These are phyloP conservation scores for Neofusicoccum sp. DNA, from an alignment of 2,329 filamentous ascomycete species.

Conservation along the genomic window DNA sequence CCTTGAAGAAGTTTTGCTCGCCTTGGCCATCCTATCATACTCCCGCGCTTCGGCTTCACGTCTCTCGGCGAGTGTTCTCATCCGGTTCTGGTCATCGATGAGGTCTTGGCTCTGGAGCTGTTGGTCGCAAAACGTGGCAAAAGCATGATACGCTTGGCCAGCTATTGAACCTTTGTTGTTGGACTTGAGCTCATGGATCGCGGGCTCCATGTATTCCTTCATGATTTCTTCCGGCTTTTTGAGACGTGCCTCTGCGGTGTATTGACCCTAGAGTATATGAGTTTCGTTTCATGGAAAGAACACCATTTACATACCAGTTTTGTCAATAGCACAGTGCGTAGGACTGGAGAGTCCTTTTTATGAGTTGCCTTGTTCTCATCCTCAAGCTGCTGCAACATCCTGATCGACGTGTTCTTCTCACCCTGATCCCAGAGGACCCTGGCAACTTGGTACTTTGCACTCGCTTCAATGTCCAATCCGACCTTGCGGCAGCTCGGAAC, in stretches of 20 bases:
- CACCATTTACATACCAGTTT: conserved; percentile 58
- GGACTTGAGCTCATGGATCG: conserved; percentile 75
- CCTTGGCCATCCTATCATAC: conserved; percentile 60
- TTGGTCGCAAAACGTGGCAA: conserved; percentile 91
- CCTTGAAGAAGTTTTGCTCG: conserved; percentile 49
- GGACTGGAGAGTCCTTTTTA: conserved; percentile 24
- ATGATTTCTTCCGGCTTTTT: conserved; percentile 92
- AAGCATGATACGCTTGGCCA: conserved; percentile 88
- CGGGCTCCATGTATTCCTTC: conserved; percentile 77
- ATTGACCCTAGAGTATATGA: conserved; percentile 60
- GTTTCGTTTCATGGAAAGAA: conserved; percentile 8
- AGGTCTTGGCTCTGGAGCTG: conserved; percentile 86
- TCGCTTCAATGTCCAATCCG: conserved; percentile 74
- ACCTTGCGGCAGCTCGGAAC: conserved; percentile 66
- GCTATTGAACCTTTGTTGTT: conserved; percentile 68
- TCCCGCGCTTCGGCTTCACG: conserved; percentile 79
- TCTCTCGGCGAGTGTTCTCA: conserved; percentile 74
- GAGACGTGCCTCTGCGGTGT: conserved; percentile 83
- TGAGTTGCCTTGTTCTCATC: neutral
- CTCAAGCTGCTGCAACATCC: conserved; percentile 73
- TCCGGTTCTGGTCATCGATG: conserved; percentile 77
- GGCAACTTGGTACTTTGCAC: conserved; percentile 77
- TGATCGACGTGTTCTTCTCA: conserved; percentile 83
- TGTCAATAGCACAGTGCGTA: conserved; percentile 70
- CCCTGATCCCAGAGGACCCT: conserved; percentile 93